These are phyloP conservation scores for Shiraia bambusicola DNA, from an alignment of 2,329 filamentous ascomycete species.

Conservation along the genomic window DNA sequence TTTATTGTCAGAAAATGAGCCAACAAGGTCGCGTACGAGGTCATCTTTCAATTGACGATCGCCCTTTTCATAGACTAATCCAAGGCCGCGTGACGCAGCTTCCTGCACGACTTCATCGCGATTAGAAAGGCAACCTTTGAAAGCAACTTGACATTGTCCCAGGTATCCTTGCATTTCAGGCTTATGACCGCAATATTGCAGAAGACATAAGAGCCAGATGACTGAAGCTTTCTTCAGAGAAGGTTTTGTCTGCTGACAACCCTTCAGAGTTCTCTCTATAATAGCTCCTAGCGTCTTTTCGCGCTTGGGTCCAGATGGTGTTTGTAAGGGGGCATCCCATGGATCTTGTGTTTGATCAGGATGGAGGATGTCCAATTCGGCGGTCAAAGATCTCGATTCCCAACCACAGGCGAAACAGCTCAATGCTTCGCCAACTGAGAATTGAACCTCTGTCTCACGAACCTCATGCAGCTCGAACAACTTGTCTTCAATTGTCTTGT, in stretches of 20 bases:
- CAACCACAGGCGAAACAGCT: slow-evolving; percentile 76
- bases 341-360: slow-evolving; percentile 41
- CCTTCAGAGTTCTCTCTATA: slow-evolving; percentile 71
- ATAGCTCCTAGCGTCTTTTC: slow-evolving; percentile 54
- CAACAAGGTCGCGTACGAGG: slow-evolving; percentile 82
- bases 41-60: slow-evolving; percentile 77
- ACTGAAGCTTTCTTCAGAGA: slow-evolving; percentile 87
- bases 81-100: slow-evolving; percentile 84
- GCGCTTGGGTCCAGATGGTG: slow-evolving; percentile 36
- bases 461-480: slow-evolving; percentile 80
- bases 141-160: slow-evolving; percentile 78
- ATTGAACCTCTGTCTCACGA: slow-evolving; percentile 83
- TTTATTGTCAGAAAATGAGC: slow-evolving; percentile 77
- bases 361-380: slow-evolving; percentile 73
- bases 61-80: slow-evolving; percentile 92
- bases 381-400: slow-evolving; percentile 75
- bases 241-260: slow-evolving; percentile 84
- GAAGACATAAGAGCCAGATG: slow-evolving; percentile 90
- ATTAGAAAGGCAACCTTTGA: slow-evolving; percentile 83
- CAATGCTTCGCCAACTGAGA: slow-evolving; percentile 85
- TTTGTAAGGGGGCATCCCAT: slow-evolving; percentile 32
- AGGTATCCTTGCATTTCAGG: slow-evolving; percentile 71
- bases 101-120: slow-evolving; percentile 95
- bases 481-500: slow-evolving; percentile 63
- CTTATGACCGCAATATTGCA: slow-evolving; percentile 87